These are phyloP conservation scores for Zygoascus flipseniorum DNA, from an alignment of 805 yeast species.

Conservation along the genomic window DNA sequence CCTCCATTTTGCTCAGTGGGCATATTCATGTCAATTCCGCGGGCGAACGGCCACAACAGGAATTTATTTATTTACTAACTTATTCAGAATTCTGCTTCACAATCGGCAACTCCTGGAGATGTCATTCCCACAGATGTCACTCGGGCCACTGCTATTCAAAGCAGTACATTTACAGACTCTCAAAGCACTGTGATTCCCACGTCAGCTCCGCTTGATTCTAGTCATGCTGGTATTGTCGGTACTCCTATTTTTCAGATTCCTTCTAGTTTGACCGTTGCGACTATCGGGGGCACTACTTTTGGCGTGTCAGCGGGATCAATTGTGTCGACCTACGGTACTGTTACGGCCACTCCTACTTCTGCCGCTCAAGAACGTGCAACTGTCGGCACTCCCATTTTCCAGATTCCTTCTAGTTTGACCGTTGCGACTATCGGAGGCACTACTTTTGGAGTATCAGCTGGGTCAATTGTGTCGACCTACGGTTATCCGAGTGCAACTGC, in stretches of 20 bases:
- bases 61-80: too few species aligned
- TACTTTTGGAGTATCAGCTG: neutral
- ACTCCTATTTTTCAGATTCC: neutral
- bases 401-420: slow-evolving; percentile 1
- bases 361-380: neutral
- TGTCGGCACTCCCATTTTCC: slow-evolving; percentile 3
- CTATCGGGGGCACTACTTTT: slow-evolving; percentile 3
- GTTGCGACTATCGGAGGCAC: slow-evolving; percentile 3
- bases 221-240: neutral
- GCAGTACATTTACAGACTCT: neutral
- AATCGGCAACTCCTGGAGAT: too few species aligned
- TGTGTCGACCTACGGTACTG: neutral
- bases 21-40: too few species aligned
- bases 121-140: too few species aligned
- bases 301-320: slow-evolving; percentile 1
- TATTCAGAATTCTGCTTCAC: too few species aligned
- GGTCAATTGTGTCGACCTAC: neutral
- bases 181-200: neutral
- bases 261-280: slow-evolving; percentile 1
- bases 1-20: too few species aligned
- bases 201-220: neutral
- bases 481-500: neutral
- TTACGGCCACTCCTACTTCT: neutral
- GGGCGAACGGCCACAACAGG: too few species aligned
- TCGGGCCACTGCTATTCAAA: neutral